phyloP scores from a whole-genome alignment of 1,139 yeast species.

The Dujonia santamariae region DNA sequence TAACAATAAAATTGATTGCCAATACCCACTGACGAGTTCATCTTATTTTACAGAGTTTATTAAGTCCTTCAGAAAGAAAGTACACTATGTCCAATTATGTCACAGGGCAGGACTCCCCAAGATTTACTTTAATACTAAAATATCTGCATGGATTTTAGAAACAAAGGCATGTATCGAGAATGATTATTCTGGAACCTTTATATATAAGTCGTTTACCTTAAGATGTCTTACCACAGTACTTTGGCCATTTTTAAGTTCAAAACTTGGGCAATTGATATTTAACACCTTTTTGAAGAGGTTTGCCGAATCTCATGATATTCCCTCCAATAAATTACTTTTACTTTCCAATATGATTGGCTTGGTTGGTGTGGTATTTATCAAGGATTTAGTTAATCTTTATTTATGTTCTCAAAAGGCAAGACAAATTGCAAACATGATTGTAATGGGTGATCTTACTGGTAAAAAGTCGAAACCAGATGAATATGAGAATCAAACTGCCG shows the following conservation, averaged over 20 bases:
- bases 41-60: slow-evolving; percentile 10
- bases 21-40: slow-evolving; percentile 6
- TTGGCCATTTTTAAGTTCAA: slow-evolving; percentile 42
- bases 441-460: slow-evolving; percentile 8
- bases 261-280: slow-evolving; percentile 26
- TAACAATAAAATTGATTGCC: slow-evolving; percentile 3
- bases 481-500: neutral
- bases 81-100: slow-evolving; percentile 9
- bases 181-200: slow-evolving; percentile 32
- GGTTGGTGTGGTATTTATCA: slow-evolving; percentile 28
- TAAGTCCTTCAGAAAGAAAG: slow-evolving; percentile 12
- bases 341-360: slow-evolving; percentile 35
- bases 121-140: slow-evolving; percentile 13
- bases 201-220: slow-evolving; percentile 24
- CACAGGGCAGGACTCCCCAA: slow-evolving; percentile 10
- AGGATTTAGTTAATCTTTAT: slow-evolving; percentile 32
- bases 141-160: slow-evolving; percentile 17
- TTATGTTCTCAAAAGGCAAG: slow-evolving; percentile 25
- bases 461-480: neutral
- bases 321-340: slow-evolving; percentile 24
- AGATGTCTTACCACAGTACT: slow-evolving; percentile 30
- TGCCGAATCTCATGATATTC: slow-evolving; percentile 10
- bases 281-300: slow-evolving; percentile 10
- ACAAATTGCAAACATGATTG: slow-evolving; percentile 20
- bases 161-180: slow-evolving; percentile 31